Base-by-base conservation (phyloP, 768 basidiomycete genomes). In the Crepidotus variabilis region DNA sequence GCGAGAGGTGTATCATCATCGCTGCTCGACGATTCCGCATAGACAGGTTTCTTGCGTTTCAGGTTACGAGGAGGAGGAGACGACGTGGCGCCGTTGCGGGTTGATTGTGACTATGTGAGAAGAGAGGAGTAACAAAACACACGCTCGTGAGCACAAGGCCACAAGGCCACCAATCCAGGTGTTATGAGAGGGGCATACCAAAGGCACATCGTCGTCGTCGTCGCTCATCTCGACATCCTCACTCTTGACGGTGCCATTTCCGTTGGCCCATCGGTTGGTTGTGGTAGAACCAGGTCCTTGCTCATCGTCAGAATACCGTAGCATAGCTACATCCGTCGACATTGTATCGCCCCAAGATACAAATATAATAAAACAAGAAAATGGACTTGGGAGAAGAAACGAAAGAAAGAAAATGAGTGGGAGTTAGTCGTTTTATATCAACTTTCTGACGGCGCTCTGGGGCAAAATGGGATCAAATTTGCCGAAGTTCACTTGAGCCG, bases 1-100 rank as follows among this genome's bases (percentile, higher is more conserved):
- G 88, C 85, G 36, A 90, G 78, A 52, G 87, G 88, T 16, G 74
- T 75, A 54, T 90, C 88, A 60, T 91, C 87, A 47, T 89, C 88
- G 58, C 84, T 87, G 58, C 84, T 87, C 24, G 85, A 87, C 51
- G 84, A 80, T 56, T 81, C 80, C 20, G 75, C 75, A 57, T 78
- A 77, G 23, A 72, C 67, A 22, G 75, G 71, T 63, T 82, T 83
- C 74, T 86, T 87, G 66, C 86, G 83, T 72, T 91, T 92, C 58
- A 74, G 58, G 49, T 62, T 67, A 50, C 74, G 74, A 49, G 69
- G 63, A 49, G 71, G 67, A 20, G 71, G 69, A 20, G 66, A 64
- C 62, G 75, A 72, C 36, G 77, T 71, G 68, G 81, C 80, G 24
- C 77, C 72, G 50, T 71, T 73, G 59, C 73, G 78, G 53, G 75